Conservation (phyloP, 768 basidiomycete genomes). For the Leccinum longicurvipes region DNA sequence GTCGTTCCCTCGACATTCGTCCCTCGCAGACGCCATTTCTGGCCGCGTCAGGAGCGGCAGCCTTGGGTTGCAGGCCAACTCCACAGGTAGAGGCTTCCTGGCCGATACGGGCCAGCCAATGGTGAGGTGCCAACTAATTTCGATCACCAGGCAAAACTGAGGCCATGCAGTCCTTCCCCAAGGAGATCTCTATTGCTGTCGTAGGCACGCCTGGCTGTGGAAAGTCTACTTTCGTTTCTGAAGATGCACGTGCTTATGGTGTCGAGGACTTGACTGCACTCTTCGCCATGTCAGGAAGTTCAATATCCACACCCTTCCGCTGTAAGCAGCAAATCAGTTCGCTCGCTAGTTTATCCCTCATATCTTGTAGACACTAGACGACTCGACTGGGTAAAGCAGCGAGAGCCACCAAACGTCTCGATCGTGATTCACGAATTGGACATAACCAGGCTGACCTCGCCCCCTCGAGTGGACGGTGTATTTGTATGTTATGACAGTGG, state of each 20-base stretch:
- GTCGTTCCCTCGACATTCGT: constrained; percentile 33
- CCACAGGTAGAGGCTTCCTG: constrained; percentile 14
- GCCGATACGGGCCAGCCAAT: constrained; percentile 19
- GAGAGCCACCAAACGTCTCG: constrained; percentile 42
- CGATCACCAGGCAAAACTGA: constrained; percentile 5
- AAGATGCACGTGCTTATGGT: constrained; percentile 65
- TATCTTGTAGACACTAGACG: constrained; percentile 32
- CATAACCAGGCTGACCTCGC: constrained; percentile 50
- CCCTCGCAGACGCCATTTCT: constrained; percentile 32
- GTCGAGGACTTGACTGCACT: constrained; percentile 42
- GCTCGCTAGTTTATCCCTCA: constrained; percentile 18
- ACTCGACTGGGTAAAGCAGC: constrained; percentile 32
- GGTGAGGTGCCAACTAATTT: constrained; percentile 19
- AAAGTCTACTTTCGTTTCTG: constrained; percentile 77
- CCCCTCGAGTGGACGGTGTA: constrained; percentile 69
- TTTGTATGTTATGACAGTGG: constrained; percentile 86
- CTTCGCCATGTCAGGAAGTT: constrained; percentile 32
- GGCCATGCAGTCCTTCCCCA: constrained; percentile 23
- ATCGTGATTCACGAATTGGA: constrained; percentile 57
- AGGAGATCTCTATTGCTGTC: constrained; percentile 63
- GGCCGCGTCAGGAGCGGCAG: constrained; percentile 63
- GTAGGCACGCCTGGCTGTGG: constrained; percentile 79
- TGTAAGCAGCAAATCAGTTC: constrained; percentile 32
- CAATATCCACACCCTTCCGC: constrained; percentile 35
- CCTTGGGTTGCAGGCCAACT: constrained; percentile 42